Base-by-base conservation (phyloP, 2,329 filamentous ascomycete species). In the Lecanosticta acicola region DNA sequence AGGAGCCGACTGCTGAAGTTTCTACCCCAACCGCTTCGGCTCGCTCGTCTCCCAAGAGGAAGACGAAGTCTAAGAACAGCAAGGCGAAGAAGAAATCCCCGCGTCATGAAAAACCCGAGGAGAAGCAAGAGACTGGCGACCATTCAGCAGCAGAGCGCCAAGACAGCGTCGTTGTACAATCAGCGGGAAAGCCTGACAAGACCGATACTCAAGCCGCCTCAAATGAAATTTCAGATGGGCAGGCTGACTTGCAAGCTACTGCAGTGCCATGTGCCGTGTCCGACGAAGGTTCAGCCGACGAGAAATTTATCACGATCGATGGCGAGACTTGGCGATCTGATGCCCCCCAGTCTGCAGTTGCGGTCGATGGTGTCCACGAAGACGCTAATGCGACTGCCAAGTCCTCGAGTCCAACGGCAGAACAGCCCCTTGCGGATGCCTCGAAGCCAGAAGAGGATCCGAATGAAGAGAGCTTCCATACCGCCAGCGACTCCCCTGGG, bases 391-490 rank as follows among this genome's bases (percentile, higher is more conserved):
- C n/a, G n/a, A n/a, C n/a, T n/a, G n/a, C n/a, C n/a, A n/a, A n/a
- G n/a, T n/a, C n/a, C n/a, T n/a, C n/a, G n/a, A n/a, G n/a, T n/a
- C n/a, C n/a, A n/a, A n/a, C n/a, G n/a, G n/a, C n/a, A n/a, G n/a
- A n/a, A n/a, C n/a, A n/a, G n/a, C n/a, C n/a, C n/a, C n/a, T n/a
- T n/a, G n/a, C n/a, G n/a, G n/a, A n/a, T 40, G 3, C 11, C 24
- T 29, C 24, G 11, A 53, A 53, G 38, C 26, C 42, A 3, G 49
- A 56, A 16, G 55, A 53, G 4, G 59, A 62, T 16, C 51, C 52
- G 20, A 43, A 51, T 8, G 61, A 64, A 19, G 60, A 64, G 33
- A 65, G 61, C 45, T 64, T 65, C 39, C 59, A 62, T 44, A 64
- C 61, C 16, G 60, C 62, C 7, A 58, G 43, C 18, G 58, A 53